Base-by-base conservation (phyloP, 2,329 filamentous ascomycete genomes). In the Coniochaeta prunicola region DNA sequence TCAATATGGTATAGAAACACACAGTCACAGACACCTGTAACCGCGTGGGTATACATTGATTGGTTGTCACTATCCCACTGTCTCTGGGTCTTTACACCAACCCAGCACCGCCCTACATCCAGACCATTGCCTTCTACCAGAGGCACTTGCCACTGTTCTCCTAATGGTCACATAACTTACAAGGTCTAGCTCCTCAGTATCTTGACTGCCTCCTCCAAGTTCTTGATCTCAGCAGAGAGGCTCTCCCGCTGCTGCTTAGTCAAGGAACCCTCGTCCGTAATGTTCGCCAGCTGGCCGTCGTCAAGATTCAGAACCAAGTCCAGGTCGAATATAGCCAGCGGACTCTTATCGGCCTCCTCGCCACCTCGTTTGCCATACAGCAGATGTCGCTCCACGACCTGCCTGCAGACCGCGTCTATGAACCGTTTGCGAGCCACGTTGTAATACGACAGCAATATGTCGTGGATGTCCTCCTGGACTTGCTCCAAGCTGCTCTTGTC, bases 361-460 rank as follows among this genome's bases (percentile, higher is more conserved):
- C 26, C 28, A 19, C 26, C 12, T 15, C 26, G 19, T 9, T 15
- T 15, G 0, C 80, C 77, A 1, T 70, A 71, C 0, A 88, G 69
- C 0, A 90, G 73, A 60, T 76, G 76, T 64, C 84, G 71, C 48
- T 81, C 78, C 1, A 82, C 72, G 0, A 78, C 82, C 62, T 89
- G 86, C 61, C 80, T 78, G 64, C 77, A 84, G 1, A 91, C 69
- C 3, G 75, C 79, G 63, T 90, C 87, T 1, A 87, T 77, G 59
- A 90, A 88, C 0, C 85, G 79, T 64, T 82, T 81, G 13, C 74
- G 75, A 0, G 84, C 76, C 1, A 88, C 80, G 28, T 82, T 77
- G 72, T 90, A 89, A 68, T 86, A 90, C 1, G 79, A 76, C 30
- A 75, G 68, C 0, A 90, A 73, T 1, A 82, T 80, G 60, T 89